Base-by-base conservation (phyloP, 2,329 filamentous ascomycete species). In the Chalara sp. region DNA sequence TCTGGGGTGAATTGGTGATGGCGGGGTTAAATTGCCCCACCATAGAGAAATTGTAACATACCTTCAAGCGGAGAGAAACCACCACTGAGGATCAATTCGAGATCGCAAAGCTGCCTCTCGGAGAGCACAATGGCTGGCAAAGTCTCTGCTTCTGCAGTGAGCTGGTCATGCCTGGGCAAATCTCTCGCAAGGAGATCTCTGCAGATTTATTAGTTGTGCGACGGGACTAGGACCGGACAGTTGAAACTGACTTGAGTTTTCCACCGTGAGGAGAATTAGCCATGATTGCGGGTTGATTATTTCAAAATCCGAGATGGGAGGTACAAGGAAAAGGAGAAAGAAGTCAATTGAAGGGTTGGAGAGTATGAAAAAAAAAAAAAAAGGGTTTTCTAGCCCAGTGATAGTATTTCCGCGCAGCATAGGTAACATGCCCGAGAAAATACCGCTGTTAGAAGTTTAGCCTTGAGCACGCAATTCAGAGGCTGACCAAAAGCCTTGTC, bases 61-160 rank as follows among this genome's bases (percentile, higher is more conserved):
- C 91, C 93, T 82, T 99, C 92, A 40, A 99, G 82, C 53, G 93
- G 93, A 58, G 91, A 96, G 77, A 99, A 99, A 59, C 93, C 93
- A 68, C 93, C 93, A 71, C 90, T 97, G 71, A 99, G 84, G 66
- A 99, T 90, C 72, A 99, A 75, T 74, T 99, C 93, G 61, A 99
- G 80, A 79, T 99, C 93, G 74, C 93, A 99, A 46, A 99, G 84
- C 74, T 99, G 93, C 65, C 93, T 85, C 79, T 99, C 93, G 47
- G 81, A 87, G 60, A 99, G 83, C 53, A 86, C 75, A 61, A 99
- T 78, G 37, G 92, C 87, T 37, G 90, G 89, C 44, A 97, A 83
- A 32, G 68, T 85, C 77, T 96, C 91, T 41, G 92, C 87, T 75
- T 99, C 93, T 44, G 80, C 81, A 51, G 76, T 75, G 57, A 99